phyloP scores from a whole-genome alignment of 768 basidiomycete genomes.

The Serendipita sp. region DNA sequence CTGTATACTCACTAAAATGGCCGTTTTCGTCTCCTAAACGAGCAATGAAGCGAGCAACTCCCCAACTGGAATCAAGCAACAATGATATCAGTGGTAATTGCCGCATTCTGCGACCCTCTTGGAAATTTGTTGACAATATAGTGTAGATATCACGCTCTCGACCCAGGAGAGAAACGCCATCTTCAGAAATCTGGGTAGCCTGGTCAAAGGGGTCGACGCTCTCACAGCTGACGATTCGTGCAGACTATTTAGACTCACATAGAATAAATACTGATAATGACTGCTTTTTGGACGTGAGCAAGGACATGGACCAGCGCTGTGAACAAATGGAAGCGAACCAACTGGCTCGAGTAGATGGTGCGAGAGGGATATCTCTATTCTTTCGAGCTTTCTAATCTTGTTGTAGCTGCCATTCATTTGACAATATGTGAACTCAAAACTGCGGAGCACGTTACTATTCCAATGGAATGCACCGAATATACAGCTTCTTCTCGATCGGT shows the following conservation, averaged over 20 bases:
- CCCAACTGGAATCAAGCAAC: neutral
- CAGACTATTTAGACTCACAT: neutral
- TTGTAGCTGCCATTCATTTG: neutral
- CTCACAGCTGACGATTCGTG: too few relatives aligned
- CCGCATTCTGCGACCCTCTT: neutral
- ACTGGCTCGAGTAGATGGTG: neutral
- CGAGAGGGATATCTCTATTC: neutral
- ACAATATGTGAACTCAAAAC: neutral
- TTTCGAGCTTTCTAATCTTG: neutral
- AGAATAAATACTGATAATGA: neutral
- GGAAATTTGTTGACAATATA: neutral
- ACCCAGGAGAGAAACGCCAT: neutral
- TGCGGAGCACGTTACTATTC: neutral
- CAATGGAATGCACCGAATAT: neutral
- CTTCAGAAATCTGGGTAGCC: neutral
- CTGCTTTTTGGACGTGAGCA: neutral
- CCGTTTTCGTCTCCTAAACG: neutral
- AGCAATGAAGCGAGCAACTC: neutral
- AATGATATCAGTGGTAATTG: neutral
- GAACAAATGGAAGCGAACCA: neutral
- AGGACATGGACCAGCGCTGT: neutral
- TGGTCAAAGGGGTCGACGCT: neutral
- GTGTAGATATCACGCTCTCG: neutral
- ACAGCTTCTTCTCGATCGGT: neutral
- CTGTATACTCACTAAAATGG: neutral